Conservation (phyloP, 345 rosid species). For the Sonneratia caseolaris region DNA sequence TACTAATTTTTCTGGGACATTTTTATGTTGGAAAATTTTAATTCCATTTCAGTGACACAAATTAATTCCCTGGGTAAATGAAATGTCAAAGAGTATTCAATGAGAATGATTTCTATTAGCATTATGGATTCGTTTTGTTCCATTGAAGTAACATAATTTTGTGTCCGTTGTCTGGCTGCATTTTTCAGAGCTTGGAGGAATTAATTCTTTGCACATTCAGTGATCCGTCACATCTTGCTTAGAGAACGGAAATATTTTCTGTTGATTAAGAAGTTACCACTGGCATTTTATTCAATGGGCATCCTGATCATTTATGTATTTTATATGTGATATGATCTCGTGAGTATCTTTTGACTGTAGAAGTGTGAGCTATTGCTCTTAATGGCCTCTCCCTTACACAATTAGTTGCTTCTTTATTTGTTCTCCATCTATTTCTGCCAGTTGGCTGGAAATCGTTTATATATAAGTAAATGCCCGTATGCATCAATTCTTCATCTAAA, state of each 20-base stretch:
- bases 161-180: neutral
- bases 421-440: neutral
- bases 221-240: neutral
- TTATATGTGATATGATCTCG: neutral
- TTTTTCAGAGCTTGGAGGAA: neutral
- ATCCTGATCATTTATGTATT: neutral
- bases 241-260: neutral
- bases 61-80: neutral
- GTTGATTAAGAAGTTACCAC: neutral
- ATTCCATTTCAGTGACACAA: neutral
- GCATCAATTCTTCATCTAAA: neutral
- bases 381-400: neutral
- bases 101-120: neutral
- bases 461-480: neutral
- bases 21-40: neutral
- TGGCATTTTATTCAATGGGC: neutral
- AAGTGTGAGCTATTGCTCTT: neutral
- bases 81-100: neutral
- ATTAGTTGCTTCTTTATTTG: neutral
- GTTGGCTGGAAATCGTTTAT: neutral
- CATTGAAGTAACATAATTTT: neutral
- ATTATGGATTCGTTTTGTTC: neutral
- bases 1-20: neutral
- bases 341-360: neutral
- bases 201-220: neutral